These are phyloP conservation scores for Talaromyces borbonicus DNA, from an alignment of 495 filamentous ascomycete genomes.

Conservation along the genomic window DNA sequence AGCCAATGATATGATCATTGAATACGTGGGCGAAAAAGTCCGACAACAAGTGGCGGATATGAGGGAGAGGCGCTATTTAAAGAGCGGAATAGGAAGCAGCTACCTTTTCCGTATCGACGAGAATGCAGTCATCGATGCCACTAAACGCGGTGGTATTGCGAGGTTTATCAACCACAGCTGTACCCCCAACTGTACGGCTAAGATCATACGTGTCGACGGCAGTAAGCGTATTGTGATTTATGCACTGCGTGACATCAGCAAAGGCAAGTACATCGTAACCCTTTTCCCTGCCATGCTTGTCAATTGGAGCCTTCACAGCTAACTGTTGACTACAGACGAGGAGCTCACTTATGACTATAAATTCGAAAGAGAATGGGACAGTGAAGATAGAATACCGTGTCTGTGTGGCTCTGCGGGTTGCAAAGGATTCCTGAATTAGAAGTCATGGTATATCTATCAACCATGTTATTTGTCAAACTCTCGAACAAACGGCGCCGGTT, in stretches of 20 bases:
- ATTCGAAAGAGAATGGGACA: conserved; percentile 94
- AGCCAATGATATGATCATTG: conserved; percentile 99
- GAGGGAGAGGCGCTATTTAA: conserved; percentile 81
- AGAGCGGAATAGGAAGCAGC: conserved; percentile 92
- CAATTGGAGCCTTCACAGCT: background rate
- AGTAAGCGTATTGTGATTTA: conserved; percentile 99
- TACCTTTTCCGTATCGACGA: conserved; percentile 98
- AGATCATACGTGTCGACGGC: conserved; percentile 99
- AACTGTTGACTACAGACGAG: conserved; percentile 65
- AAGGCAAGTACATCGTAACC: conserved; percentile 60
- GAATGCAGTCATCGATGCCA: conserved; percentile 94
- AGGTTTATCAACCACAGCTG: conserved; percentile 99
- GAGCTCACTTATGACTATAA: conserved; percentile 99
- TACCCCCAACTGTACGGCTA: conserved; percentile 96
- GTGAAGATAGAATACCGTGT: conserved; percentile 91
- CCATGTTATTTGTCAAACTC: background rate
- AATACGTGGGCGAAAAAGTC: conserved; percentile 97
- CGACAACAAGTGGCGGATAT: conserved; percentile 93
- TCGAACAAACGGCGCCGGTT: background rate
- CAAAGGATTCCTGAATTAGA: conserved; percentile 96
- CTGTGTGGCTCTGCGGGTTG: conserved; percentile 90
- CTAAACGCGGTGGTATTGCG: conserved; percentile 95
- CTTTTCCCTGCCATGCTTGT: background rate
- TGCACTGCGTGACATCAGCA: conserved; percentile 83
- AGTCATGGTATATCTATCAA: background rate